Percentiles rank a stretch among this genome's conserved stretches.
phyloP scores from a whole-genome alignment of 306 rosid species.

The Cucurbita ficifolia region DNA sequence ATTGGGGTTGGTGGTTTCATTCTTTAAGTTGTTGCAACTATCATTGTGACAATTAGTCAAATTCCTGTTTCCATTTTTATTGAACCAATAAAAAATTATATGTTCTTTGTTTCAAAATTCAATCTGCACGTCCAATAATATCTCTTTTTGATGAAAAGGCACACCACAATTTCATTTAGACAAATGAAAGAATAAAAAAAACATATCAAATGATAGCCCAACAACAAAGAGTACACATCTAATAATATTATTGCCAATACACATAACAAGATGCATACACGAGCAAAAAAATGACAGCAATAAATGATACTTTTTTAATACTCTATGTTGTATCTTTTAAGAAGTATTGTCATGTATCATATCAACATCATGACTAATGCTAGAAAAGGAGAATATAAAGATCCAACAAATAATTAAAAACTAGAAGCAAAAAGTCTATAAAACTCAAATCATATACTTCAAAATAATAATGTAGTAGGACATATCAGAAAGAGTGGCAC shows the following conservation, averaged over 20 bases:
- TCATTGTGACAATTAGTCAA: neutral
- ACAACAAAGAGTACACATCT: neutral
- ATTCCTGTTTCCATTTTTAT: neutral
- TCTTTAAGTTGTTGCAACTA: neutral
- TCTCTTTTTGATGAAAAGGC: neutral
- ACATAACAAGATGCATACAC: neutral
- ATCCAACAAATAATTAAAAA: neutral
- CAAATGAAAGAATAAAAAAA: neutral
- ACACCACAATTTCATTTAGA: too few relatives aligned
- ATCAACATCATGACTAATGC: neutral
- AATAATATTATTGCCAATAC: neutral
- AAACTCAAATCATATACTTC: neutral
- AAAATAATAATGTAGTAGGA: neutral
- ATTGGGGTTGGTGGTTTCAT: neutral
- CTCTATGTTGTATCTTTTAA: neutral
- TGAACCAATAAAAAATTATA: neutral
- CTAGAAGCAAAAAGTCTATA: neutral
- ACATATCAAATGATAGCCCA: neutral
- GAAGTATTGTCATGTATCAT: neutral
- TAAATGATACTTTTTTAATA: neutral
- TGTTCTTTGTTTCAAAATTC: neutral
- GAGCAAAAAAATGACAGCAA: neutral
- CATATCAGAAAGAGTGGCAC: neutral
- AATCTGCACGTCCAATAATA: neutral
- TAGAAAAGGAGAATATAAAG: neutral